Evolutionary conservation across 805 yeast genomes (phyloP), one percentile per base, ranked within the genome.

Genomic region (Candida nanaspora): DNA sequence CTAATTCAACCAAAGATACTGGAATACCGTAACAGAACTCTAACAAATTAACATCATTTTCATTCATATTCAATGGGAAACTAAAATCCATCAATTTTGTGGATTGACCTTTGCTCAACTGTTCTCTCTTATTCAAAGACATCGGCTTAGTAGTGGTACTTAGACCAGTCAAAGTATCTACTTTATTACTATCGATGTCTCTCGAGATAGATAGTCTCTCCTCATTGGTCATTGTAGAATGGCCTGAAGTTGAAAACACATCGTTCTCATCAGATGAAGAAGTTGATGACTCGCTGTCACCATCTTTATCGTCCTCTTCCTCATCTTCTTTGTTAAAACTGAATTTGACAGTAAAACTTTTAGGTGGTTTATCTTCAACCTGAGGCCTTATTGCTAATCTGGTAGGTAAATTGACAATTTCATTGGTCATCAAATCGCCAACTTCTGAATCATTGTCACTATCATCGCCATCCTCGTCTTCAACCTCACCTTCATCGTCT

Each of bases 21-120:
- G 81, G 81, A 4, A 74, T 50, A 0, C 80, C 82, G 46, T 59
- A 69, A 55, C 66, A 62, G 14, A 71, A 48, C 46, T 72, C 72
- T 1, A 69, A 47, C 3, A 49, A 42, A 2, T 57, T 53, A 10
- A 53, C 41, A 15, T 39, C 27, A 1, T 38, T 23, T 9, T 41
- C 36, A 14, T 36, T 43, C 23, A 41, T 33, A 22, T 46, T 39
- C 4, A 49, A 48, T 3, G 59, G 61, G 16, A 38, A 32, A 5
- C 49, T 45, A 21, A 60, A 44, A 20, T 47, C 41, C 1, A 49
- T 40, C n/a, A 42, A 29, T 13, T 44, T 37, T 5, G 6, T 6
- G 8, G 33, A 34, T 3, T 39, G 34, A 8, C 35, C 31, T 11
- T 22, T 23, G 3, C 36, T 16, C n/a, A 44, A 18, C 23, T 45